Conservation (phyloP, 768 basidiomycete species). For the Wakefieldia striispora region DNA sequence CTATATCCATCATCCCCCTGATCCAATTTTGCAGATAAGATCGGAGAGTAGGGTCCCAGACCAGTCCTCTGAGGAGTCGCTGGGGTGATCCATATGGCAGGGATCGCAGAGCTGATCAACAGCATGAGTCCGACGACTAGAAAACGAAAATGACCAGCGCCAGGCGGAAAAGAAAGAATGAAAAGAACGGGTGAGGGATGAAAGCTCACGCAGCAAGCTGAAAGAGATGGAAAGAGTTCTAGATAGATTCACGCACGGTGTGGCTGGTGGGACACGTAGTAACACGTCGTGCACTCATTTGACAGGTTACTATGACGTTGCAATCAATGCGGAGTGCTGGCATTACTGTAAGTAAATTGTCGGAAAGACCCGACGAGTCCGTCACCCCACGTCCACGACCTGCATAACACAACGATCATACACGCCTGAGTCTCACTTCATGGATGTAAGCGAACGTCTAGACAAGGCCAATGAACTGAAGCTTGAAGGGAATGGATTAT, state of each 20-base stretch:
- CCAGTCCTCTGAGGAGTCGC: constrained; percentile 54
- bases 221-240: neutral
- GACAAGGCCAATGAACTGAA: constrained; percentile 62
- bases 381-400: no score
- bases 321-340: no score
- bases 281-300: no score
- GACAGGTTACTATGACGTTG: no score
- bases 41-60: constrained; percentile 63
- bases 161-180: constrained; percentile 33
- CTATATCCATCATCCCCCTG: constrained; percentile 53
- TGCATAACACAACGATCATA: neutral
- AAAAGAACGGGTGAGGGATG: constrained; percentile 24
- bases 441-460: constrained; percentile 40
- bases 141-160: constrained; percentile 54
- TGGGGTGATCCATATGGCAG: constrained; percentile 68
- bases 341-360: no score
- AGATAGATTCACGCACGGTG: no score
- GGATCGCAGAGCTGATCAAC: constrained; percentile 44
- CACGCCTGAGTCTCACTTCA: neutral
- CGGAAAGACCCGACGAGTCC: no score
- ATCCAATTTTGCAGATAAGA: constrained; percentile 35
- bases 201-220: constrained; percentile 21
- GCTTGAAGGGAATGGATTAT: constrained; percentile 70
- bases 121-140: constrained; percentile 35
- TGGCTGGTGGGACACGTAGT: no score